These are phyloP conservation scores for Amoebophrya sp. DNA, from an alignment of 169 alveolate species.

Conservation along the genomic window DNA sequence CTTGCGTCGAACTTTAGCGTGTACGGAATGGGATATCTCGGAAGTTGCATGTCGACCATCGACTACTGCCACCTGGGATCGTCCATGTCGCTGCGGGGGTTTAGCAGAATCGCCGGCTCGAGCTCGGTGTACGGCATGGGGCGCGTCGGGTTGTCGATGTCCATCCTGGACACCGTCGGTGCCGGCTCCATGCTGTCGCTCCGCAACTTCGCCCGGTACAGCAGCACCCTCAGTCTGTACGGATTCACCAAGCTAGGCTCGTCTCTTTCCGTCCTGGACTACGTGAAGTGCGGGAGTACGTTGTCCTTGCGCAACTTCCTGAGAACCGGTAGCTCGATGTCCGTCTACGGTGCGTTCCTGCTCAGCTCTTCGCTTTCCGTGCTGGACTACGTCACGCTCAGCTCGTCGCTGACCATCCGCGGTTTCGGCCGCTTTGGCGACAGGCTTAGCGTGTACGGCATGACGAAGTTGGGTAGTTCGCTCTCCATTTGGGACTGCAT, in stretches of 20 bases:
- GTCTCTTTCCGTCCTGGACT: not conserved
- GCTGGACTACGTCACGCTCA: constrained; percentile 20
- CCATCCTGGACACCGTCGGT: not conserved
- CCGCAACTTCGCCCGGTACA: not conserved
- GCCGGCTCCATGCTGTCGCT: not conserved
- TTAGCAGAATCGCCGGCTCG: not conserved
- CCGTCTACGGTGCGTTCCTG: not conserved
- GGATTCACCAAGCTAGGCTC: not conserved
- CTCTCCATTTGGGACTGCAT: not conserved
- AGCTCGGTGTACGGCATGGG: not conserved
- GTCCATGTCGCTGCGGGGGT: not conserved
- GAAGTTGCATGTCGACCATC: not conserved
- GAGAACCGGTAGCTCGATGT: not conserved
- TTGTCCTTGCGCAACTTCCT: not conserved
- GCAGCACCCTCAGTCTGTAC: not conserved
- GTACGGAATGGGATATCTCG: not conserved
- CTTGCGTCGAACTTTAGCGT: not conserved
- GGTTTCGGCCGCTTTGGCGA: constrained; percentile 13
- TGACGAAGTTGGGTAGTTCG: not conserved
- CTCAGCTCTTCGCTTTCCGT: not conserved
- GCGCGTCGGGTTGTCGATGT: not conserved
- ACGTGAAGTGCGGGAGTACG: not conserved
- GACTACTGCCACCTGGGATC: not conserved
- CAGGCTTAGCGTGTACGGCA: not conserved
- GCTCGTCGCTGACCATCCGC: not conserved